phyloP scores from a whole-genome alignment of 176 grass and related monocot species.

The Alloteropsis semialata region DNA sequence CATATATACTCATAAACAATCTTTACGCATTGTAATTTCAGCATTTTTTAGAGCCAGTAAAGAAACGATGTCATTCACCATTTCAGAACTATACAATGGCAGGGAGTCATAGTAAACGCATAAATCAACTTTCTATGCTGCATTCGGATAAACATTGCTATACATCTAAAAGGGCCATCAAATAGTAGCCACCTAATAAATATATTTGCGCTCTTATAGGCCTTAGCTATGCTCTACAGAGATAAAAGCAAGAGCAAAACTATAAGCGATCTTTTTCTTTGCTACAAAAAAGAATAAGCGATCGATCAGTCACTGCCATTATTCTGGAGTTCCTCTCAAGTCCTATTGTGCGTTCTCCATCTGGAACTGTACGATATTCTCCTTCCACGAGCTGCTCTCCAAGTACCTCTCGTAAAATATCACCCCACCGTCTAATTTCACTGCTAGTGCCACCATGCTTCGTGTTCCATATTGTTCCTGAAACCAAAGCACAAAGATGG shows the following conservation, averaged over 20 bases:
- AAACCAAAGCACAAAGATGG: background rate
- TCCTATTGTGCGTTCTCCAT: constrained; percentile 38
- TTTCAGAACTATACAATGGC: background rate
- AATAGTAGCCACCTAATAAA: too few species aligned
- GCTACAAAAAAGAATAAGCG: too few species aligned
- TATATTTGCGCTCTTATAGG: background rate
- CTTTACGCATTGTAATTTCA: background rate
- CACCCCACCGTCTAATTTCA: constrained; percentile 43
- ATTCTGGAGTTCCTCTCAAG: background rate
- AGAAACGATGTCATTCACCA: background rate
- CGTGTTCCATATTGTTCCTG: constrained; percentile 81
- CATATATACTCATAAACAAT: background rate
- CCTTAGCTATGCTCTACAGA: background rate
- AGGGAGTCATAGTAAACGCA: background rate
- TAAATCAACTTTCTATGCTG: background rate
- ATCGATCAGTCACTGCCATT: too few species aligned
- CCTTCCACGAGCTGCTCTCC: constrained; percentile 56
- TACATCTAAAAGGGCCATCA: background rate
- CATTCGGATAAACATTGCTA: background rate
- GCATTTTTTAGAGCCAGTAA: background rate
- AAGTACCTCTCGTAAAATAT: constrained; percentile 73
- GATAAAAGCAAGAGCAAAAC: too few species aligned
- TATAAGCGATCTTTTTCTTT: too few species aligned
- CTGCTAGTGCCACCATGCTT: constrained; percentile 64
- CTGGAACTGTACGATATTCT: constrained; percentile 44